These are phyloP conservation scores for Lipomyces kockii DNA, from an alignment of 805 yeast genomes.

Conservation along the genomic window DNA sequence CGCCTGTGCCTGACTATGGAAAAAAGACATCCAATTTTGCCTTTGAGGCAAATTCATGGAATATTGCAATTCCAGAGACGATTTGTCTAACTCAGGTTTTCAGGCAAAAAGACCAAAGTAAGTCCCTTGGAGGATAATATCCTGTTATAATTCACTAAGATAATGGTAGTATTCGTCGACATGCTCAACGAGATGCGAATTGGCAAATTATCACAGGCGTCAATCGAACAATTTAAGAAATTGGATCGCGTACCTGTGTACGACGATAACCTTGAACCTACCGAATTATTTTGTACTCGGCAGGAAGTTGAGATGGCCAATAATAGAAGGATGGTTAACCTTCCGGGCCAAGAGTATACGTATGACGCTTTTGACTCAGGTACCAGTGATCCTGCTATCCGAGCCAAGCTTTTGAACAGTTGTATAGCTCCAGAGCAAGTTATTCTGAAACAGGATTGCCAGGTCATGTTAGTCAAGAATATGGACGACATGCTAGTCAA, in stretches of 20 bases:
- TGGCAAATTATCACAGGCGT: slow-evolving; percentile 62
- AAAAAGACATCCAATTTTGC: slow-evolving; percentile 57
- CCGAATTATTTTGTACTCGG: slow-evolving; percentile 87
- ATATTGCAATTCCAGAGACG: slow-evolving; percentile 61
- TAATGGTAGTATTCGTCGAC: slow-evolving; percentile 59
- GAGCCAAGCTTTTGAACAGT: slow-evolving; percentile 54
- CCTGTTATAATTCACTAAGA: not conserved
- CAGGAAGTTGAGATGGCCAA: slow-evolving; percentile 84
- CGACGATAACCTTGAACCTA: slow-evolving; percentile 81
- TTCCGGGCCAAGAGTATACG: slow-evolving; percentile 54
- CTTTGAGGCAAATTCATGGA: slow-evolving; percentile 79
- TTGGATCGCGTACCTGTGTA: slow-evolving; percentile 60
- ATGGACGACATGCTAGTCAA: slow-evolving; percentile 78
- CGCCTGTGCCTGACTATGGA: slow-evolving; percentile 69
- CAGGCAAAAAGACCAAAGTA: slow-evolving; percentile 73
- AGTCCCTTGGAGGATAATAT: not conserved
- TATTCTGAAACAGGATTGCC: slow-evolving; percentile 79
- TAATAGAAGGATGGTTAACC: slow-evolving; percentile 51
- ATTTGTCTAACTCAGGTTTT: slow-evolving; percentile 78
- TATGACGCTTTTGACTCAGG: slow-evolving; percentile 56
- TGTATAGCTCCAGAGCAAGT: slow-evolving; percentile 73
- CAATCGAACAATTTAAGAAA: slow-evolving; percentile 54
- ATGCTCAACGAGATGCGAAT: slow-evolving; percentile 81
- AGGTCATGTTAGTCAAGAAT: slow-evolving; percentile 92
- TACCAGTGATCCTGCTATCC: slow-evolving; percentile 38